Conservation (phyloP, 2,329 filamentous ascomycete genomes). For the Paracamarosporium sp. region DNA sequence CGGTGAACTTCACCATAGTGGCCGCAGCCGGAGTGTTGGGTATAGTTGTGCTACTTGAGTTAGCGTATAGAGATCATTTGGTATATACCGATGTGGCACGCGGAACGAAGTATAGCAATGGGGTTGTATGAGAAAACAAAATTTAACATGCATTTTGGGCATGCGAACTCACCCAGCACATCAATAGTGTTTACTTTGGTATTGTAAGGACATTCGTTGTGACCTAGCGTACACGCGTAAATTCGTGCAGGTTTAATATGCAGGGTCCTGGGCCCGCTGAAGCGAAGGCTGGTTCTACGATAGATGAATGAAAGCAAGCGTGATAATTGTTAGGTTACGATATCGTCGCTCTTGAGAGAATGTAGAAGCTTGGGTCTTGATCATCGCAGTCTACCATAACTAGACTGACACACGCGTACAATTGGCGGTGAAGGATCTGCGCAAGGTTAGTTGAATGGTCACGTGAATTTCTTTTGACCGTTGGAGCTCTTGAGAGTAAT, state of each 20-base stretch:
- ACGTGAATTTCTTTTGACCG: constrained; percentile 18
- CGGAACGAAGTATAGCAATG: too few relatives aligned
- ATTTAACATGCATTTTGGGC: not conserved
- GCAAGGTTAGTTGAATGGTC: constrained; percentile 14
- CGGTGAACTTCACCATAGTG: constrained; percentile 36
- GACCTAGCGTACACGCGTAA: not conserved
- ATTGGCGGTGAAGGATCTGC: constrained; percentile 23
- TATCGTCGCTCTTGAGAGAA: not conserved
- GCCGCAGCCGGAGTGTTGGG: constrained; percentile 42
- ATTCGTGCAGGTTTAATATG: constrained; percentile 1
- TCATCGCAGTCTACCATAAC: not conserved
- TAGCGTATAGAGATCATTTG: not conserved
- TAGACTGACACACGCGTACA: constrained; percentile 6
- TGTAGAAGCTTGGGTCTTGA: not conserved
- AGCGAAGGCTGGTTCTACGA: not conserved
- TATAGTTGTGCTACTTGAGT: constrained; percentile 33
- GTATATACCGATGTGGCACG: too few relatives aligned
- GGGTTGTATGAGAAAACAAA: constrained; percentile 34
- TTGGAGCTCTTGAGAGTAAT: too few relatives aligned
- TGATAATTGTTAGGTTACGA: not conserved
- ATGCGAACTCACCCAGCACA: not conserved
- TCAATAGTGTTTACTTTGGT: not conserved
- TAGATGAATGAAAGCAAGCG: constrained; percentile 1
- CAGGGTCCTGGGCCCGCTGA: not conserved
- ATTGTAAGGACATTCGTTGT: not conserved